A percentile compares a stretch with the other conserved stretches of the same genome.
Conservation (phyloP, 148 eudicot species). For the Rhododendron griersonianum region DNA sequence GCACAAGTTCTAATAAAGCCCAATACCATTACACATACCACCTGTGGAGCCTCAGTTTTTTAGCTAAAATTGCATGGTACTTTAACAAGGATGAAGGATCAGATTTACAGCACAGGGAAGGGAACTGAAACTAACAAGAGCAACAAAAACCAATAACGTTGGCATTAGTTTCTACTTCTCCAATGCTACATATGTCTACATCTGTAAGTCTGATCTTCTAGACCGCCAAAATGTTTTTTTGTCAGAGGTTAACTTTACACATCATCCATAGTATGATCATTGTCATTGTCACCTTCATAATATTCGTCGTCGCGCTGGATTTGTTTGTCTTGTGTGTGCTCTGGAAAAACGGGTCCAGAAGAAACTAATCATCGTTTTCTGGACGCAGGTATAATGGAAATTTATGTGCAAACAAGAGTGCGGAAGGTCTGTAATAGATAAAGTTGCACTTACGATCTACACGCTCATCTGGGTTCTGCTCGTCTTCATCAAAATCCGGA, state of each 20-base stretch:
- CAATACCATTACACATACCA: not conserved
- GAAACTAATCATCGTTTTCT: not conserved
- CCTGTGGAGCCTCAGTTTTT: not conserved
- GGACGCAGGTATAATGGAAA: not conserved
- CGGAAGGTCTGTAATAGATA: not conserved
- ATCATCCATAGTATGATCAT: slow-evolving; percentile 59
- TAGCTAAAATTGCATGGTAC: not conserved
- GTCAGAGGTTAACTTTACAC: slow-evolving; percentile 16
- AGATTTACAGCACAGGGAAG: not conserved
- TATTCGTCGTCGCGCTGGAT: slow-evolving; percentile 94
- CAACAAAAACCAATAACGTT: not conserved
- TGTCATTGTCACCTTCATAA: slow-evolving; percentile 82
- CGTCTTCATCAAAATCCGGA: slow-evolving; percentile 94
- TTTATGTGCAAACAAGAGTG: not conserved
- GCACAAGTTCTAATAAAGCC: not conserved
- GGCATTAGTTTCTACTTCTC: not conserved
- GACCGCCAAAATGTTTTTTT: not conserved
- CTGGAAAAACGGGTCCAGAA: slow-evolving; percentile 27
- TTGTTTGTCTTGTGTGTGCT: slow-evolving; percentile 72
- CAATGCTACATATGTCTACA: not conserved
- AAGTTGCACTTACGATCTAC: slow-evolving; percentile 53
- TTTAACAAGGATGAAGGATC: not conserved
- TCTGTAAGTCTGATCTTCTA: not conserved
- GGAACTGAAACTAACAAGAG: not conserved
- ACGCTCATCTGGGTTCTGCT: slow-evolving; percentile 87